A percentile compares a stretch with the other conserved stretches of the same genome.
phyloP scores from a whole-genome alignment of 75 land plant genomes.

The Isoetes taiwanensis region DNA sequence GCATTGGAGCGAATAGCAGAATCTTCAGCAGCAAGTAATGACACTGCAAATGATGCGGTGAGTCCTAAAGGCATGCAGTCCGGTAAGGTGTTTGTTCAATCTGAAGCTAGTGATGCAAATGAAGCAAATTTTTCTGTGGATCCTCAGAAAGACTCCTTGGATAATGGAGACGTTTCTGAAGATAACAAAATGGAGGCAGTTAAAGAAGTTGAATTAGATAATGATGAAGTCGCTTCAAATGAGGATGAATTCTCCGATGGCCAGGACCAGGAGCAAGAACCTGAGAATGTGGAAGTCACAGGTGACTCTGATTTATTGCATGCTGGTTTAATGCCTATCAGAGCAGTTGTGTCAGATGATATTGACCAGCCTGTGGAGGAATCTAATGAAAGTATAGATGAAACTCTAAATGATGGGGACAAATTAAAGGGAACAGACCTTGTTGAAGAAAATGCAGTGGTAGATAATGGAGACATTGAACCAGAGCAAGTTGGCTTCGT shows the following conservation, averaged over 20 bases:
- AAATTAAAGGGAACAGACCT: no score
- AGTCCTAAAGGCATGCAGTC: neutral
- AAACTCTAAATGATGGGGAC: no score
- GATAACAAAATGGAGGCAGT: neutral
- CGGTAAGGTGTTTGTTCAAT: neutral
- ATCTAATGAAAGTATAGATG: no score
- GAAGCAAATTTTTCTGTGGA: neutral
- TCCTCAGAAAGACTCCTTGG: neutral
- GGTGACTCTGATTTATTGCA: neutral
- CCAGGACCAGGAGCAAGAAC: neutral
- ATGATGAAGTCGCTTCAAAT: neutral
- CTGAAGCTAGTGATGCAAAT: neutral
- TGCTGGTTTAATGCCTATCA: neutral
- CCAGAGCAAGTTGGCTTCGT: no score
- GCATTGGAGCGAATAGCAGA: slow-evolving; percentile 18
- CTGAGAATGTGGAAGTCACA: neutral
- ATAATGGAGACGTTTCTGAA: neutral
- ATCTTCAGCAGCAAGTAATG: slow-evolving; percentile 12
- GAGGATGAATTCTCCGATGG: neutral
- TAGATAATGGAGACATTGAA: no score
- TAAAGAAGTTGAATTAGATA: neutral
- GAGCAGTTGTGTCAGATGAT: neutral
- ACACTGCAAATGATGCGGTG: neutral
- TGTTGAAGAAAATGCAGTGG: no score
- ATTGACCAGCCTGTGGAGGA: no score